phyloP scores from a whole-genome alignment of 129 eudicot species.

The Flaveria sonorensis region DNA sequence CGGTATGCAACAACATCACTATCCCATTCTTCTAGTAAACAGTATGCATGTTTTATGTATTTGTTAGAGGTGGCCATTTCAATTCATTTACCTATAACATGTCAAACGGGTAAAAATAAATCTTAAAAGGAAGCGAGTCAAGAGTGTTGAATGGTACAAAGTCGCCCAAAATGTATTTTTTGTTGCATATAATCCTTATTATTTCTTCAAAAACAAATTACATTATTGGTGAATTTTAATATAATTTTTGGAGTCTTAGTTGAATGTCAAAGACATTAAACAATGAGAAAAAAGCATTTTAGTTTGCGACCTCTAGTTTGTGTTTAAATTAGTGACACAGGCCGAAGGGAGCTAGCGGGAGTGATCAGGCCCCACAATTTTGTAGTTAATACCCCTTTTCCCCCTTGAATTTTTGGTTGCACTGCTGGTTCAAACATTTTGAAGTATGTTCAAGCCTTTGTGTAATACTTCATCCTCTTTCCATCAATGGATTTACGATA shows the following conservation, averaged over 20 bases:
- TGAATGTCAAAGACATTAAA: background rate
- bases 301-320: background rate
- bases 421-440: too few relatives aligned
- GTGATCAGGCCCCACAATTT: too few relatives aligned
- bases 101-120: constrained; percentile 6
- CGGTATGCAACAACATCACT: constrained; percentile 50
- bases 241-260: background rate
- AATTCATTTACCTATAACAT: background rate
- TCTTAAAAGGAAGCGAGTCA: background rate
- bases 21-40: constrained; percentile 6
- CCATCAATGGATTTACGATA: background rate
- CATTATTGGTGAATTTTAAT: background rate
- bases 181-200: background rate
- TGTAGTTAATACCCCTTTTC: too few relatives aligned
- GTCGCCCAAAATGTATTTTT: background rate
- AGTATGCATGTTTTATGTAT: constrained; percentile 12
- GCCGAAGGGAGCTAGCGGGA: too few relatives aligned
- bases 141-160: background rate
- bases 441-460: background rate
- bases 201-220: background rate
- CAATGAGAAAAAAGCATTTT: background rate
- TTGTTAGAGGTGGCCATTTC: background rate
- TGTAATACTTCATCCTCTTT: background rate
- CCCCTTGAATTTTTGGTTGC: too few relatives aligned
- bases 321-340: background rate